Base-by-base conservation (phyloP, 2,329 filamentous ascomycete genomes). In the Fonsecaea nubica region DNA sequence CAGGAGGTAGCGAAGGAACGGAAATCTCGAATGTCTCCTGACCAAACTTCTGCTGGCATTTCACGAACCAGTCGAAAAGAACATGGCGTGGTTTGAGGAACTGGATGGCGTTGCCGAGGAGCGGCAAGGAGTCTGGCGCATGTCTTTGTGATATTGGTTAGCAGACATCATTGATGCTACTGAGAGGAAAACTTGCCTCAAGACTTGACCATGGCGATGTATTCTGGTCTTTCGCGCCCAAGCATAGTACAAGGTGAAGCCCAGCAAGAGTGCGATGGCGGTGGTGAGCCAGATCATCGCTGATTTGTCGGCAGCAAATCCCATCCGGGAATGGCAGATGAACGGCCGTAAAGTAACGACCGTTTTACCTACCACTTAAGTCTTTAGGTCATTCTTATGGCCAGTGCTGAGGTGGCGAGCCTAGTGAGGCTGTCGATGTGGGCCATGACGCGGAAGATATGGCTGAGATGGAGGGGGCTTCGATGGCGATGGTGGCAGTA, bases 41-140 rank as follows among this genome's bases (percentile, higher is more conserved):
- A 40, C 86, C 86, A 68, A 86, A 86, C 35, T 77, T 77, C 12
- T 79, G 80, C 74, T 89, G 85, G 71, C 86, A 87, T 69, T 80
- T 81, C 56, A 84, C 81, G 73, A 90, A 90, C 87, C 87, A 90
- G 7, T 82, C 77, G 68, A 90, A 87, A 4, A 90, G 81, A 61
- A 82, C 84, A 72, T 89, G 84, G 3, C 87, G 83, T 1, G 85
- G 80, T 71, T 84, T 86, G 1, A 89, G 78, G 72, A 90, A 90
- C 7, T 85, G 75, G 54, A 90, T 80, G 5, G 87, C 87, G 71
- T 90, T 89, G 32, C 87, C 87, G 4, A 83, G 78, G 1, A 89
- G 65, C 0, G 87, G 87, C 6, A 76, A 68, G 9, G 74, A 75
- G 48, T 72, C 71, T 9, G 74, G 71, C 35, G 75, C 74, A 9